Conservation (phyloP, 2,329 filamentous ascomycete genomes). For the Ophiocordyceps camponoti-floridani region DNA sequence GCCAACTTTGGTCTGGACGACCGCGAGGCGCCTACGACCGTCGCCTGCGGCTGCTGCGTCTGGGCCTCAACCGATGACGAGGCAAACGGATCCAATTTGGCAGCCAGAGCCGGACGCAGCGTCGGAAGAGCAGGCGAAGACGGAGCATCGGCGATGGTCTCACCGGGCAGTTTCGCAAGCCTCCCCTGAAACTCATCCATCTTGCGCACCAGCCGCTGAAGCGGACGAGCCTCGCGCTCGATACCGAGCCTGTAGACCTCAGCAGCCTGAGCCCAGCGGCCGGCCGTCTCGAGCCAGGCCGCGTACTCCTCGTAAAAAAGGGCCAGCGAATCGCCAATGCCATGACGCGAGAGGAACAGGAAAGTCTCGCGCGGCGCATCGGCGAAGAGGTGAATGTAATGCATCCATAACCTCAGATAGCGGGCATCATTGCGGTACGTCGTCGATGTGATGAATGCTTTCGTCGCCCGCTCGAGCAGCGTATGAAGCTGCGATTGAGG, state of each 20-base stretch:
- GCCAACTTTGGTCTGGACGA: conserved; percentile 65
- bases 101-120: conserved; percentile 64
- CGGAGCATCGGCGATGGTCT: conserved; percentile 36
- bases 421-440: conserved; percentile 93
- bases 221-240: conserved; percentile 70
- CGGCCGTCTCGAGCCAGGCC: conserved; percentile 71
- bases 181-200: conserved; percentile 82
- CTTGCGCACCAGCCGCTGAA: conserved; percentile 67
- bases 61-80: conserved; percentile 39
- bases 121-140: conserved; percentile 75
- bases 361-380: conserved; percentile 89
- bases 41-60: conserved; percentile 40
- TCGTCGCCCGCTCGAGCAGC: conserved; percentile 83
- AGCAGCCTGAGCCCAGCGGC: conserved; percentile 76
- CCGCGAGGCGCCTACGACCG: conserved; percentile 36
- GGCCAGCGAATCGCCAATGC: conserved; percentile 71
- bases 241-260: conserved; percentile 87
- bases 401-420: conserved; percentile 84
- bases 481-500: conserved; percentile 77
- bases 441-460: conserved; percentile 63
- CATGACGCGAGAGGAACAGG: conserved; percentile 75
- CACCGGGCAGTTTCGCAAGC: conserved; percentile 44
- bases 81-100: conserved; percentile 72
- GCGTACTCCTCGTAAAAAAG: conserved; percentile 97
- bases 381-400: conserved; percentile 84